These are phyloP conservation scores for Calendula officinalis DNA, from an alignment of 129 eudicot species.

Conservation along the genomic window DNA sequence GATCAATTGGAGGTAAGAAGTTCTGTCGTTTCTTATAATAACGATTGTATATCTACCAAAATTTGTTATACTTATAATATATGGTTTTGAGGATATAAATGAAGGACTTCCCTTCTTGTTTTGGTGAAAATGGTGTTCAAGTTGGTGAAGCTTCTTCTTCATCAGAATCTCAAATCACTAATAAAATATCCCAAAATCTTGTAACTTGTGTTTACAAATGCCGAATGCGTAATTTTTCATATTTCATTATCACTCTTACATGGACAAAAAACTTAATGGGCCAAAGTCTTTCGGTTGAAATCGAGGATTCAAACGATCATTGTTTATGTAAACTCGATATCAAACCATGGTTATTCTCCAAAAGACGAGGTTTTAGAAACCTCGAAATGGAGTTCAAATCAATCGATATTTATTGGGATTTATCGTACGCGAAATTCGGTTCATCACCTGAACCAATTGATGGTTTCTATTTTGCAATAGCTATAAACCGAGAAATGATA, in stretches of 20 bases:
- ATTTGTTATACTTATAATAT: background rate
- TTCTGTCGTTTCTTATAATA: background rate
- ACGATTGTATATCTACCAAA: background rate
- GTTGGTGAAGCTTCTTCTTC: constrained; percentile 51
- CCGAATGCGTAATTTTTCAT: constrained; percentile 30
- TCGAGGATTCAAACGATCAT: constrained; percentile 36
- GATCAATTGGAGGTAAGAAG: background rate
- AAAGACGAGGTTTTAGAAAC: constrained; percentile 49
- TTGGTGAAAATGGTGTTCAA: constrained; percentile 74
- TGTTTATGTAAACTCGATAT: constrained; percentile 54
- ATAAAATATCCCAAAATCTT: constrained; percentile 46
- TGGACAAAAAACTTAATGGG: constrained; percentile 76
- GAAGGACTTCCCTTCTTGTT: constrained; percentile 82
- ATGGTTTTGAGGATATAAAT: constrained; percentile 20
- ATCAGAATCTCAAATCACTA: constrained; percentile 18
- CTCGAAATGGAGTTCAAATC: constrained; percentile 33
- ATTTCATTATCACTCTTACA: constrained; percentile 52
- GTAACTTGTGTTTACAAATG: constrained; percentile 67
- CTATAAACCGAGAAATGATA: constrained; percentile 40
- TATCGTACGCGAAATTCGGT: constrained; percentile 56
- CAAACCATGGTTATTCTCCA: constrained; percentile 72
- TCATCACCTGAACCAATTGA: constrained; percentile 68
- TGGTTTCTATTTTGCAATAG: constrained; percentile 57
- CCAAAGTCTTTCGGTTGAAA: constrained; percentile 50
- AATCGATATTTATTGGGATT: constrained; percentile 50